phyloP scores from a whole-genome alignment of 2,329 filamentous ascomycete species.

The Xenoacremonium recifei region DNA sequence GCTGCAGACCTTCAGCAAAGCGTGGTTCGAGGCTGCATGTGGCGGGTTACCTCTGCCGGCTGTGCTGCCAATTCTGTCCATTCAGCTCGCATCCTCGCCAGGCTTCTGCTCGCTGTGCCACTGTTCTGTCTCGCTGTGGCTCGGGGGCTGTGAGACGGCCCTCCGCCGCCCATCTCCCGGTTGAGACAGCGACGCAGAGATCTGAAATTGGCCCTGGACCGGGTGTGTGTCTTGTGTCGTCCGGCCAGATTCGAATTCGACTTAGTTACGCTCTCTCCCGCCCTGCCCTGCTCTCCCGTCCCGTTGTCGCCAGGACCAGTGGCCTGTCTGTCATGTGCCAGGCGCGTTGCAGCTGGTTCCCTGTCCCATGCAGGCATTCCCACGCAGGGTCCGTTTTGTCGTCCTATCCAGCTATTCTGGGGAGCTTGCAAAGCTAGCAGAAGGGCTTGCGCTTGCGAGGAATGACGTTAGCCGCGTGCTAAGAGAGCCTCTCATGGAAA shows the following conservation, averaged over 20 bases:
- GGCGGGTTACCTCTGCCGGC: too few relatives aligned
- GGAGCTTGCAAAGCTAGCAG: slow-evolving; percentile 2
- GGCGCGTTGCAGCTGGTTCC: too few relatives aligned
- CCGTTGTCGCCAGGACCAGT: too few relatives aligned
- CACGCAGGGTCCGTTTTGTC: slow-evolving; percentile 13
- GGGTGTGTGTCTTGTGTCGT: background rate
- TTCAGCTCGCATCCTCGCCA: too few relatives aligned
- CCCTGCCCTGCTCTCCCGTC: background rate
- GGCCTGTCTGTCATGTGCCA: too few relatives aligned
- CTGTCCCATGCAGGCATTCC: slow-evolving; percentile 16
- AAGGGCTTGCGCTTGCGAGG: slow-evolving; percentile 13
- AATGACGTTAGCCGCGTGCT: slow-evolving; percentile 20
- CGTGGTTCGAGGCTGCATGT: too few relatives aligned
- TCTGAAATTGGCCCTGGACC: slow-evolving; percentile 7
- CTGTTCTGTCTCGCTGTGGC: too few relatives aligned
- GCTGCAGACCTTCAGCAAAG: too few relatives aligned
- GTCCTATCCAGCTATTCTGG: slow-evolving; percentile 16
- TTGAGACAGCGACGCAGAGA: slow-evolving; percentile 24
- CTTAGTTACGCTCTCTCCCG: background rate
- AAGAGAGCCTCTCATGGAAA: background rate
- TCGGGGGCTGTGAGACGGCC: too few relatives aligned
- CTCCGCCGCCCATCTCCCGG: slow-evolving; percentile 13
- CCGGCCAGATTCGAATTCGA: background rate
- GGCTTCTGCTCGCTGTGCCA: too few relatives aligned
- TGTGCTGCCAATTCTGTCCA: background rate